Evolutionary conservation across 345 rosid genomes (phyloP).

Genomic region (Heritiera littoralis): DNA sequence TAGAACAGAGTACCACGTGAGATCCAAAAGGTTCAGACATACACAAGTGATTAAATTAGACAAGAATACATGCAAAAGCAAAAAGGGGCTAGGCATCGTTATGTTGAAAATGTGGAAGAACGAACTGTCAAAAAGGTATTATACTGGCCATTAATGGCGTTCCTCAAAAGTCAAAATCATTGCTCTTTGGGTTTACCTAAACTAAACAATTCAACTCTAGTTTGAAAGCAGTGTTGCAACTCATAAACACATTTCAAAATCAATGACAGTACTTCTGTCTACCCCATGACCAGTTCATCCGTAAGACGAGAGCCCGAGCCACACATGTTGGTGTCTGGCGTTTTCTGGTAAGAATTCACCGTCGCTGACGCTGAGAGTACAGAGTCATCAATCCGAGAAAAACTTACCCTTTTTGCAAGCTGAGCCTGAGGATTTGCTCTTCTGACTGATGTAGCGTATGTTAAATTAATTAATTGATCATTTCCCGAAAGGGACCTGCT

Average conservation of each 20-base stretch:
- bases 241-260: too few relatives aligned
- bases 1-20: background rate
- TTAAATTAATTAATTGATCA: too few relatives aligned
- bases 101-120: too few relatives aligned
- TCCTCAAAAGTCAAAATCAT: background rate
- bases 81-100: too few relatives aligned
- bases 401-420: background rate
- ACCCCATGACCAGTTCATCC: background rate
- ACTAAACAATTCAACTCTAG: background rate
- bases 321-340: background rate
- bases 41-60: background rate
- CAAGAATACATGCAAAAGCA: background rate
- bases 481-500: too few relatives aligned
- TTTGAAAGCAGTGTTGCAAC: too few relatives aligned
- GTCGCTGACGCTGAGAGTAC: too few relatives aligned
- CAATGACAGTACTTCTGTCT: too few relatives aligned
- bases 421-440: background rate
- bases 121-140: too few relatives aligned
- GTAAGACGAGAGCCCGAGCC: background rate
- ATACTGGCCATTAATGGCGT: too few relatives aligned
- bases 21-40: background rate
- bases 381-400: background rate
- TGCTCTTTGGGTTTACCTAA: background rate
- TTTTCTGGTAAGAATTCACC: background rate
- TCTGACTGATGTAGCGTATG: too few relatives aligned